A percentile compares a stretch with the other conserved stretches of the same genome.
Conservation (phyloP, 163 green algal species). For the Volvox carteri region DNA sequence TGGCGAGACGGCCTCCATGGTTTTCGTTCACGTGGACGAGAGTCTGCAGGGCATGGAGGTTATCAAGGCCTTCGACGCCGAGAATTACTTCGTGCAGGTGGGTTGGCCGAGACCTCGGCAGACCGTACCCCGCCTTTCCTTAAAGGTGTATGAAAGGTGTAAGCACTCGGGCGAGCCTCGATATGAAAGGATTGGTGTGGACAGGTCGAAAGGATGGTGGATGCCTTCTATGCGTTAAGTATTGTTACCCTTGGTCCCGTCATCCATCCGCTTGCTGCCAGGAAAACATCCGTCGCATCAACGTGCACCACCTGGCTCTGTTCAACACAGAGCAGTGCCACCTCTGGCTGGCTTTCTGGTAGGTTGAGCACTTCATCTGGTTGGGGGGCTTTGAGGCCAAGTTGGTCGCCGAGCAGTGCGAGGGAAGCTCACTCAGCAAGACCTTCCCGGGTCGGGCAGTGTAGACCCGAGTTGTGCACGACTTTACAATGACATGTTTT, state of each 20-base stretch:
- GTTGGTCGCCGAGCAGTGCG: background rate
- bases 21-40: conserved; percentile 80
- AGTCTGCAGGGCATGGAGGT: conserved; percentile 79
- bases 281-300: conserved; percentile 72
- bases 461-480: too few relatives aligned
- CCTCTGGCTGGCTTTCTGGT: conserved; percentile 82
- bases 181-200: too few relatives aligned
- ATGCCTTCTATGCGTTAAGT: too few relatives aligned
- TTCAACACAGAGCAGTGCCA: conserved; percentile 80
- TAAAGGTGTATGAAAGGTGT: too few relatives aligned
- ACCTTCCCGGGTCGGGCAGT: too few relatives aligned
- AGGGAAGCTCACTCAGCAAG: too few relatives aligned
- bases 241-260: too few relatives aligned
- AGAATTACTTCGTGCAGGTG: conserved; percentile 77
- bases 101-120: background rate
- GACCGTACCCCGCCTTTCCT: too few relatives aligned
- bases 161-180: too few relatives aligned
- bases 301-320: conserved; percentile 74
- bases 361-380: background rate
- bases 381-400: background rate
- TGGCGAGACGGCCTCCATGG: conserved; percentile 68
- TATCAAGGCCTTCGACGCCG: conserved; percentile 76
- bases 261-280: too few relatives aligned
- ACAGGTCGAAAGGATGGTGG: too few relatives aligned
- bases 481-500: too few relatives aligned